Conservation (phyloP, 2,329 filamentous ascomycete species). For the Curvularia sp. region DNA sequence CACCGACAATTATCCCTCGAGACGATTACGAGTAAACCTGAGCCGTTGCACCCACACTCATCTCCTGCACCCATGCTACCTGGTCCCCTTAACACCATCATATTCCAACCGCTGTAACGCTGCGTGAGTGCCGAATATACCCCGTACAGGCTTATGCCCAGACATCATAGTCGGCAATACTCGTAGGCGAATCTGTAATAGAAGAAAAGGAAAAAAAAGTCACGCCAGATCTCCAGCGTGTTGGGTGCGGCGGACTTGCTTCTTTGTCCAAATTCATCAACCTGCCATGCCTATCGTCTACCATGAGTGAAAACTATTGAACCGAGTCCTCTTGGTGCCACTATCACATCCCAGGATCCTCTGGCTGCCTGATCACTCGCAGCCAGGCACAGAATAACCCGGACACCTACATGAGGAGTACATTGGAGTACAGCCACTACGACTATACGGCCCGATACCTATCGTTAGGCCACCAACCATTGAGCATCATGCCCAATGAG, state of each 20-base stretch:
- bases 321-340: background rate
- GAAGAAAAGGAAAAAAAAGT: background rate
- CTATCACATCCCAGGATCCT: background rate
- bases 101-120: conserved; percentile 1
- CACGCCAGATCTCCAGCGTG: background rate
- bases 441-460: background rate
- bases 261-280: background rate
- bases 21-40: conserved; percentile 2
- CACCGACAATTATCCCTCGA: conserved; percentile 10
- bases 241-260: background rate
- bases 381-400: conserved; percentile 1
- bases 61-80: background rate
- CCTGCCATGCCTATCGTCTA: background rate
- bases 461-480: background rate
- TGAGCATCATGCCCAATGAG: background rate
- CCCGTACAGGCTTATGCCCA: conserved; percentile 7
- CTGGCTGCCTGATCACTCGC: conserved; percentile 4
- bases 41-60: conserved; percentile 1
- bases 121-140: conserved; percentile 4
- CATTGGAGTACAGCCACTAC: background rate
- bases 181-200: background rate
- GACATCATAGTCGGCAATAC: background rate
- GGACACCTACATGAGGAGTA: background rate
- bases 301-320: background rate
- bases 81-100: background rate